phyloP scores from a whole-genome alignment of 306 rosid genomes.

The Rubus parviflorus region DNA sequence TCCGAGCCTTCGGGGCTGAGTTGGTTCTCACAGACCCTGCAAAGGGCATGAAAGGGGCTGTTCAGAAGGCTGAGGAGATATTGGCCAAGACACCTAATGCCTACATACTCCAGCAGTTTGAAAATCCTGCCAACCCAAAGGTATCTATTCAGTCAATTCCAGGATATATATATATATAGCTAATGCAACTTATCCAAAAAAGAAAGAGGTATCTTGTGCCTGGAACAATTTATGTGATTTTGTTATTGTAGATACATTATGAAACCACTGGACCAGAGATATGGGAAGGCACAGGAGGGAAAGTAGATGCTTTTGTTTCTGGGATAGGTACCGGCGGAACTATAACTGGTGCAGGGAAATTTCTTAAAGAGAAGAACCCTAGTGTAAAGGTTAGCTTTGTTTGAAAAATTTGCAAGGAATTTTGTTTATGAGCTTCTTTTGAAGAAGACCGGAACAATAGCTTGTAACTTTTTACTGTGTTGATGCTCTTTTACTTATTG shows the following conservation, averaged over 20 bases:
- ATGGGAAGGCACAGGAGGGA: conserved; percentile 72
- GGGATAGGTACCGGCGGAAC: conserved; percentile 90
- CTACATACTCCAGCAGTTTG: conserved; percentile 75
- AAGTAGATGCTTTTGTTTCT: conserved; percentile 63
- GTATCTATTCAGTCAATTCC: conserved; percentile 32
- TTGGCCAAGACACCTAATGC: conserved; percentile 72
- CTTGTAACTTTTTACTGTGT: not conserved
- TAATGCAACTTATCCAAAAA: not conserved
- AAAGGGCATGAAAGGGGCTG: conserved; percentile 81
- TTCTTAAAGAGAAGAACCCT: conserved; percentile 74
- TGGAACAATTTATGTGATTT: not conserved
- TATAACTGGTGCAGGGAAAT: conserved; percentile 77
- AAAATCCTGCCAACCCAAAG: conserved; percentile 91
- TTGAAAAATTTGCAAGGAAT: not conserved
- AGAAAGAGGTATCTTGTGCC: not conserved
- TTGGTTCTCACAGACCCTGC: conserved; percentile 77
- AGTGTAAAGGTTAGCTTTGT: conserved; percentile 51
- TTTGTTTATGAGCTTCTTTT: conserved; percentile 8
- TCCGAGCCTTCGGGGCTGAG: conserved; percentile 74
- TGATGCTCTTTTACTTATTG: conserved; percentile 11
- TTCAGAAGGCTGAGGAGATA: conserved; percentile 82
- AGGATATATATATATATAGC: not conserved
- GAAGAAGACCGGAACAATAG: not conserved
- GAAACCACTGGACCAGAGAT: conserved; percentile 91
- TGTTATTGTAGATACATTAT: conserved; percentile 55